phyloP scores from a whole-genome alignment of 1,284 basidiomycete species.

The Trametes sp. region DNA sequence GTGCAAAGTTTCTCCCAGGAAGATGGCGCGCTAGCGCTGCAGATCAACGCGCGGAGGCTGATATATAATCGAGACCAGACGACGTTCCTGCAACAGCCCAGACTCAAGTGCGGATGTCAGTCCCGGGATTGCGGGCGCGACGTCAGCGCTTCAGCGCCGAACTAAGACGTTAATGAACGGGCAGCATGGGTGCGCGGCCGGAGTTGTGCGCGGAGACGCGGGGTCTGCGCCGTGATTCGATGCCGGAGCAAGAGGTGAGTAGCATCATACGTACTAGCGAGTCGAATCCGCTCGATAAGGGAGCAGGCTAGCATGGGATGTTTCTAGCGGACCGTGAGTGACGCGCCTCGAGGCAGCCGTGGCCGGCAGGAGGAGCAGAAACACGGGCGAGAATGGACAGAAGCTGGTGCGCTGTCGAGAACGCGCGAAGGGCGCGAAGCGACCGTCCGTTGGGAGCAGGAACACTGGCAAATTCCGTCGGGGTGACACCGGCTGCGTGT shows the following conservation, averaged over 20 bases:
- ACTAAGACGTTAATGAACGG: constrained; percentile 5
- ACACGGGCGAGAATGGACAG: background rate
- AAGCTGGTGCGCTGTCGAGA: background rate
- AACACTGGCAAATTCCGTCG: constrained; percentile 1
- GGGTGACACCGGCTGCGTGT: constrained; percentile 4
- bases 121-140: background rate
- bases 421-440: background rate
- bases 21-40: background rate
- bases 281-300: constrained; percentile 5
- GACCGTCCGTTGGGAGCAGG: background rate
- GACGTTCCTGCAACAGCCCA: background rate
- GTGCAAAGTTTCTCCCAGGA: background rate
- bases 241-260: background rate
- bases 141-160: background rate
- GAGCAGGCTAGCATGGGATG: background rate
- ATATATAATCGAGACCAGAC: background rate
- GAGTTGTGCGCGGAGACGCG: background rate
- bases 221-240: background rate
- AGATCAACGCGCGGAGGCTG: background rate
- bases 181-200: background rate
- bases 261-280: constrained; percentile 14
- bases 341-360: constrained; percentile 10
- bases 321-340: background rate
- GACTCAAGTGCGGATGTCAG: constrained; percentile 1
- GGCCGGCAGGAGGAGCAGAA: constrained; percentile 6